Conservation (phyloP, 2,329 filamentous ascomycete species). For the Mariannaea elegans region DNA sequence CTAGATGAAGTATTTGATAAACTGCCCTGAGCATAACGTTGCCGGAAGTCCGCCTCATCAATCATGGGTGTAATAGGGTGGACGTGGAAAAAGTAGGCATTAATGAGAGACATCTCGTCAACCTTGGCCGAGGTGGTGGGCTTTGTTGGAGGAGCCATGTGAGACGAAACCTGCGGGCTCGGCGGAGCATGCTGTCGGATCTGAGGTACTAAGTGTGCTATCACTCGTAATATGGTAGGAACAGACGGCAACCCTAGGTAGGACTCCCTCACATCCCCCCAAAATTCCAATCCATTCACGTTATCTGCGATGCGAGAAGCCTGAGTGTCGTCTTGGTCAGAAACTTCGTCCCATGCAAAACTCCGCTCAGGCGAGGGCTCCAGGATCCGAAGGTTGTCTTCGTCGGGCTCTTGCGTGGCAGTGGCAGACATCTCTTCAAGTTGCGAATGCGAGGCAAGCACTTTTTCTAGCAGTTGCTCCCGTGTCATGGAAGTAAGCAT, state of each 20-base stretch:
- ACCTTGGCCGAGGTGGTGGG: not conserved
- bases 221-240: slow-evolving; percentile 15
- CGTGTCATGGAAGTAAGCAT: not conserved
- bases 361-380: slow-evolving; percentile 3
- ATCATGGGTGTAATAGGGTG: not conserved
- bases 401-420: not conserved
- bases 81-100: not conserved
- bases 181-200: not conserved
- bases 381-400: not conserved
- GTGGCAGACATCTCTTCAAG: too few relatives aligned
- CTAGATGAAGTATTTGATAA: not conserved
- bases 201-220: not conserved
- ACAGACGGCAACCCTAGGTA: not conserved
- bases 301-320: slow-evolving; percentile 17
- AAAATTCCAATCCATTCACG: not conserved
- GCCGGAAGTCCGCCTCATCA: not conserved
- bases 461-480: not conserved
- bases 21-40: slow-evolving; percentile 41
- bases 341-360: slow-evolving; percentile 24
- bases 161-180: not conserved
- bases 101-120: slow-evolving; percentile 1
- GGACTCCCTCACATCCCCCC: slow-evolving; percentile 30
- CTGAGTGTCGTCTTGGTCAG: not conserved
- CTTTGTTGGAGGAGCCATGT: too few relatives aligned
- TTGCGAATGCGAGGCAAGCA: not conserved